Percentiles rank a stretch among this genome's conserved stretches.
These are phyloP conservation scores for Quercus dentata DNA, from an alignment of 306 rosid species.

Conservation along the genomic window DNA sequence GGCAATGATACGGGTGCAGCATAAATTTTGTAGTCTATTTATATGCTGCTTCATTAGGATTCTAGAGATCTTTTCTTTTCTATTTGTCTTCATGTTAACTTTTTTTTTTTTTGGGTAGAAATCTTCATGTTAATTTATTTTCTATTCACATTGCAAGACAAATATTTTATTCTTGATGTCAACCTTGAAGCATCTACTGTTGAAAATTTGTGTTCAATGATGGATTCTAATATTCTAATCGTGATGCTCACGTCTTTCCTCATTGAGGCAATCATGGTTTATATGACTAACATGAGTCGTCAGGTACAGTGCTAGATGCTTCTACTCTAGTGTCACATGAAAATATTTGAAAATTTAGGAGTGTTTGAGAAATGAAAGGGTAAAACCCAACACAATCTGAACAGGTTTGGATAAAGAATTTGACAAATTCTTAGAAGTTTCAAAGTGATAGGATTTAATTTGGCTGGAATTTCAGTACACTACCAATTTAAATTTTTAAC, in stretches of 20 bases:
- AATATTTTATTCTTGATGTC: neutral
- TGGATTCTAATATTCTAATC: neutral
- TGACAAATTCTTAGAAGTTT: too few relatives aligned
- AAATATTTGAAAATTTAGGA: too few relatives aligned
- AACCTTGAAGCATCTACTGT: neutral
- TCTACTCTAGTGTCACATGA: neutral
- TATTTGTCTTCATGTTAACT: neutral
- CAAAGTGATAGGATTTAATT: too few relatives aligned
- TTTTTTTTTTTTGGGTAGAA: neutral
- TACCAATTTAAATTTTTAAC: neutral
- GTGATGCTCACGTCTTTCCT: neutral
- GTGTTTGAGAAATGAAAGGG: too few relatives aligned
- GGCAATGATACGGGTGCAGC: constrained; percentile 26
- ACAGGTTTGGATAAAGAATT: too few relatives aligned
- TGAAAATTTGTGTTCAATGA: neutral
- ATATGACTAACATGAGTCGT: neutral
- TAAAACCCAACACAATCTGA: too few relatives aligned
- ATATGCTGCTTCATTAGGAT: constrained; percentile 35
- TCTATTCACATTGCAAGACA: neutral
- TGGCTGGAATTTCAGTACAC: too few relatives aligned
- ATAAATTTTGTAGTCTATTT: constrained; percentile 47
- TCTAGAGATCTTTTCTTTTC: neutral
- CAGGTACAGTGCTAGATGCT: neutral
- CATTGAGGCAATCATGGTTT: neutral
- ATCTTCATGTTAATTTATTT: neutral